Evolutionary conservation across 2,329 filamentous ascomycete species (phyloP).

Genomic region (Aureobasidium zeae): DNA sequence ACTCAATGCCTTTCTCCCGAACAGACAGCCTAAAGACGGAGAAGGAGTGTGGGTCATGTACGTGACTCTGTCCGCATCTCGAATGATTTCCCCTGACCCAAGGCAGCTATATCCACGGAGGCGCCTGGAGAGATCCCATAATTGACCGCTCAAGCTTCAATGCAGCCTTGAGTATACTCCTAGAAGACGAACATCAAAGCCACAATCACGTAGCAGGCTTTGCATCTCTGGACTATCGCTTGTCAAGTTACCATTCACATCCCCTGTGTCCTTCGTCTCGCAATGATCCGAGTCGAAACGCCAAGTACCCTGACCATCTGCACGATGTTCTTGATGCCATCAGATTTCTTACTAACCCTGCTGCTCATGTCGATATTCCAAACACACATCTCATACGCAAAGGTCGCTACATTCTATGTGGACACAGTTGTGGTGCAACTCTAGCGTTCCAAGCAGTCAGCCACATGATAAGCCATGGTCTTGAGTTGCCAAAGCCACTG

Average conservation of each 20-base stretch:
- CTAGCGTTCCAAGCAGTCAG: constrained; percentile 47
- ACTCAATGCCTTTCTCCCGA: constrained; percentile 35
- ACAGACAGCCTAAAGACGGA: constrained; percentile 19
- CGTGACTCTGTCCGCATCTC: constrained; percentile 11
- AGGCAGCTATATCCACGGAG: constrained; percentile 39
- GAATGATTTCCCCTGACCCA: background rate
- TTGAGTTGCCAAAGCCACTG: constrained; percentile 30
- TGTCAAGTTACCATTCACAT: constrained; percentile 43
- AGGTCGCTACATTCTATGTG: constrained; percentile 46
- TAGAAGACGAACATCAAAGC: constrained; percentile 19
- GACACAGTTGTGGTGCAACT: constrained; percentile 56
- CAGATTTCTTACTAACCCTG: constrained; percentile 42
- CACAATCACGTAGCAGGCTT: constrained; percentile 49
- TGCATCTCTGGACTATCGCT: constrained; percentile 56
- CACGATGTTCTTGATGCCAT: constrained; percentile 48
- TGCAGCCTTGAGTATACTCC: constrained; percentile 31
- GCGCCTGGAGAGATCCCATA: constrained; percentile 42
- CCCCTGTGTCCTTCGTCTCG: constrained; percentile 38
- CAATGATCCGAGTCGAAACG: constrained; percentile 39
- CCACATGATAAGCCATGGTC: constrained; percentile 38
- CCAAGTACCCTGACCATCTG: constrained; percentile 52
- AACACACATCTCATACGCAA: background rate
- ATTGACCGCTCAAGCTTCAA: constrained; percentile 30
- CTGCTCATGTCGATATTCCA: background rate
- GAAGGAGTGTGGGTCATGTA: constrained; percentile 30